Evolutionary conservation across 257 asterid genomes (phyloP), one percentile per base, ranked within the genome.

Genomic region (Fraxinus americana): DNA sequence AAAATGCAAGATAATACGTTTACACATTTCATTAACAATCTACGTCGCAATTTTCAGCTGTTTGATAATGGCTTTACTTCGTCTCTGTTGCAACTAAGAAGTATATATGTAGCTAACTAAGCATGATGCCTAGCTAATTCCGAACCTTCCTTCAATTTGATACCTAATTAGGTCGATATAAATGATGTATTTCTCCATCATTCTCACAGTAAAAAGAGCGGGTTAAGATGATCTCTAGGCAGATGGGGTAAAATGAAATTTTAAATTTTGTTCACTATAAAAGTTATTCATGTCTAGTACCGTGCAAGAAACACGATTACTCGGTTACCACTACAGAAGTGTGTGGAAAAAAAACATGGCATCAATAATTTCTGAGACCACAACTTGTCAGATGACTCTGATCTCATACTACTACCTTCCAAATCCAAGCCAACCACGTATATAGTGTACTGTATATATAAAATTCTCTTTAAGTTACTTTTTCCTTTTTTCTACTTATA

Each of bases 391-490:
- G 27, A 25, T 25, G 27, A 25, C 27, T 25, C 19, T 48, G 74
- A 72, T 25, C 65, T 54, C 78, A 38, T 72, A 43, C 17, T 43
- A 17, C 81, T 59, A 73, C 75, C 75, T 72, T 72, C 54, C 84
- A 61, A 61, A 61, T 7, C 29, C 66, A 71, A 63, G 29, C 81
- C 77, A 61, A 48, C 72, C 70, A 14, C 7, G 17, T 2, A 30
- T 23, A 19, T 3, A 16, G 36, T 71, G 3, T 23, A 39, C 11
- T 17, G 16, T 38, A 72, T 1, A 48, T 25, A 61, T 21, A 61
- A 23, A 59, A 3, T 21, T 14, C n/a, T 57, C 48, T 72, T 25
- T 25, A n/a, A 13, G 21, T 61, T 23, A 10, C 27, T 43, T 48
- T 72, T 16, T 10, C 45, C 39, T 16, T 3, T 84, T 84, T 82